These are phyloP conservation scores for Backusella psychrophila DNA, from an alignment of 192 early-diverging fungal species.

Conservation along the genomic window DNA sequence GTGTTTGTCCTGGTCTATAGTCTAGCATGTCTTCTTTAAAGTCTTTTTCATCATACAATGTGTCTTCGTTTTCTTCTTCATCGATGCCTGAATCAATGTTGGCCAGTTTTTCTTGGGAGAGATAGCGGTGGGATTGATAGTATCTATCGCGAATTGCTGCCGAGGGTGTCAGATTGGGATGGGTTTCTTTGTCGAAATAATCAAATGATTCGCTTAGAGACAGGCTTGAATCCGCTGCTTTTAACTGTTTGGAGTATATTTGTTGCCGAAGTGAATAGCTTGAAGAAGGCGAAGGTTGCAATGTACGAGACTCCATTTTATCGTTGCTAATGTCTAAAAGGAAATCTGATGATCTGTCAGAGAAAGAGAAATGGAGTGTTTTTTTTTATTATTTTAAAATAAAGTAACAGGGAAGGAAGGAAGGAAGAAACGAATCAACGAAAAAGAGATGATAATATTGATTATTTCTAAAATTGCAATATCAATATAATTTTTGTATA, in stretches of 20 bases:
- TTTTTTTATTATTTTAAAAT: background rate
- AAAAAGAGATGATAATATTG: background rate
- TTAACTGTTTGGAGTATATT: background rate
- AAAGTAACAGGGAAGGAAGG: background rate
- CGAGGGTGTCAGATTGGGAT: constrained; percentile 15
- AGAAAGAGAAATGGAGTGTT: background rate
- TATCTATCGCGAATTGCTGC: constrained; percentile 31
- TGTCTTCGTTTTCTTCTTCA: background rate
- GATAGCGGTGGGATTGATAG: constrained; percentile 23
- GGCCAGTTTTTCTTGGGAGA: background rate
- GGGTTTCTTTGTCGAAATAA: background rate
- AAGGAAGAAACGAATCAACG: background rate
- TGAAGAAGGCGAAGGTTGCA: background rate
- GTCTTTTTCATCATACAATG: background rate
- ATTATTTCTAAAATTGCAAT: background rate
- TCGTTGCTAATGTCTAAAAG: background rate
- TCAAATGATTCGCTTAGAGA: background rate
- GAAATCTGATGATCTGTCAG: constrained; percentile 4
- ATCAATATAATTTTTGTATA: background rate
- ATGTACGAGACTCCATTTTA: constrained; percentile 2
- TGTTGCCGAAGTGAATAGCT: background rate
- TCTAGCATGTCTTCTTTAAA: constrained; percentile 6
- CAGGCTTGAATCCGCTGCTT: background rate
- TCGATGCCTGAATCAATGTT: background rate
- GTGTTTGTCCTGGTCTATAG: constrained; percentile 17